phyloP scores from a whole-genome alignment of 257 asterid genomes.

The Solanum stenotomum region DNA sequence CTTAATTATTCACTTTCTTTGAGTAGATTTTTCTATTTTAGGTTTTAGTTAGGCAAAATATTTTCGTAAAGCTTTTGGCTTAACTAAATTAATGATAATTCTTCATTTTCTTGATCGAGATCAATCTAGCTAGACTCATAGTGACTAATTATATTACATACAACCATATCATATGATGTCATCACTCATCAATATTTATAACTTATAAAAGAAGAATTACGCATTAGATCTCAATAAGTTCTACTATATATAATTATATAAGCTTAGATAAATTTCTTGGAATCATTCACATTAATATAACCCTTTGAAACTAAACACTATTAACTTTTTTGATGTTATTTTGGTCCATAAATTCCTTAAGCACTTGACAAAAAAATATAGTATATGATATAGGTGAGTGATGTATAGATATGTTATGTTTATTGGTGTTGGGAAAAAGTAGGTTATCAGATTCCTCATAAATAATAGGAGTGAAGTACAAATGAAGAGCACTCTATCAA shows the following conservation, averaged over 20 bases:
- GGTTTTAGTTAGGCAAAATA: neutral
- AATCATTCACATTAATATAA: neutral
- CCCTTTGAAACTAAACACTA: neutral
- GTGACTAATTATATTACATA: neutral
- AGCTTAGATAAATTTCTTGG: neutral
- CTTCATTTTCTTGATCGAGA: neutral
- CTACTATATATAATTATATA: neutral
- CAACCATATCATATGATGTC: neutral
- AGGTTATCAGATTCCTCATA: neutral
- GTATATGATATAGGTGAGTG: neutral
- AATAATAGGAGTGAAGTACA: neutral
- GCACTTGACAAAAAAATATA: neutral
- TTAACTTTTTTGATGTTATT: neutral
- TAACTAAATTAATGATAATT: neutral
- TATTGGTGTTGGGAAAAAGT: neutral
- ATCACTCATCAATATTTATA: neutral
- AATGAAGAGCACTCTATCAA: neutral
- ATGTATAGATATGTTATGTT: neutral
- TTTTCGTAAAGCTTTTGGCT: neutral
- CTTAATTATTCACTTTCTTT: neutral
- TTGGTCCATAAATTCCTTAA: neutral
- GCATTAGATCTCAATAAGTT: neutral
- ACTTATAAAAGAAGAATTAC: neutral
- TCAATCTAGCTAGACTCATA: no score
- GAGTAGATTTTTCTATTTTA: neutral